Percentiles rank a stretch among this genome's conserved stretches.
Evolutionary conservation across 768 basidiomycete species (phyloP).

Genomic region (Tricholomella constricta): DNA sequence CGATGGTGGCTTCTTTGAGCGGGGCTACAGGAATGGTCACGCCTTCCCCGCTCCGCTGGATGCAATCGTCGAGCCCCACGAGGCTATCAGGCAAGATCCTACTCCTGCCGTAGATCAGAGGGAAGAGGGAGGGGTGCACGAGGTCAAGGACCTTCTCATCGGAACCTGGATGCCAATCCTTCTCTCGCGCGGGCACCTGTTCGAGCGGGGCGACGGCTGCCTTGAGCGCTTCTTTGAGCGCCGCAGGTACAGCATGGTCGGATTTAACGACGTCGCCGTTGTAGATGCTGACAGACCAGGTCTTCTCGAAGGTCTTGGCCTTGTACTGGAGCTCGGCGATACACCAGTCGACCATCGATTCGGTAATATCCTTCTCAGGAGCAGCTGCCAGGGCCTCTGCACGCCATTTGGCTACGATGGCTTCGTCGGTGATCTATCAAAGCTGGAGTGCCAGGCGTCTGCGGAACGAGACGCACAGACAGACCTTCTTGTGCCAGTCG

Average conservation of each 20-base stretch:
- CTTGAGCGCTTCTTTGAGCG: constrained; percentile 19
- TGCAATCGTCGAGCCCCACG: constrained; percentile 16
- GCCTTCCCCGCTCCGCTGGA: constrained; percentile 17
- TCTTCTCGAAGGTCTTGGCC: constrained; percentile 11
- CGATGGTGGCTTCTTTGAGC: neutral
- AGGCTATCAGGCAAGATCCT: constrained; percentile 7
- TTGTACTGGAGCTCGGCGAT: constrained; percentile 19
- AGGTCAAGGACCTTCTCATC: constrained; percentile 42
- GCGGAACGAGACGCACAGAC: neutral
- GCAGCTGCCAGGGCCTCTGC: constrained; percentile 9
- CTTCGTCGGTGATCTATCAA: constrained; percentile 17
- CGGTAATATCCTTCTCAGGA: constrained; percentile 7
- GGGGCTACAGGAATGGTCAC: constrained; percentile 9
- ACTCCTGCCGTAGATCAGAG: constrained; percentile 34
- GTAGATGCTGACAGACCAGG: constrained; percentile 12
- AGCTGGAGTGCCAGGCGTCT: neutral
- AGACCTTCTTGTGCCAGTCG: constrained; percentile 16
- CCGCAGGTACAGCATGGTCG: constrained; percentile 25
- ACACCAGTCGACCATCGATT: constrained; percentile 17
- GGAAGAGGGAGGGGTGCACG: constrained; percentile 43
- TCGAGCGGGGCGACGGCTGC: constrained; percentile 29
- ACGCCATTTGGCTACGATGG: constrained; percentile 14
- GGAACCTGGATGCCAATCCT: constrained; percentile 46
- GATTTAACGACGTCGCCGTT: constrained; percentile 25
- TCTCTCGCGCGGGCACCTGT: constrained; percentile 28